Percentiles rank a stretch among this genome's conserved stretches.
These are phyloP conservation scores for Fusarium praegraminearum DNA, from an alignment of 2,329 filamentous ascomycete species.

Conservation along the genomic window DNA sequence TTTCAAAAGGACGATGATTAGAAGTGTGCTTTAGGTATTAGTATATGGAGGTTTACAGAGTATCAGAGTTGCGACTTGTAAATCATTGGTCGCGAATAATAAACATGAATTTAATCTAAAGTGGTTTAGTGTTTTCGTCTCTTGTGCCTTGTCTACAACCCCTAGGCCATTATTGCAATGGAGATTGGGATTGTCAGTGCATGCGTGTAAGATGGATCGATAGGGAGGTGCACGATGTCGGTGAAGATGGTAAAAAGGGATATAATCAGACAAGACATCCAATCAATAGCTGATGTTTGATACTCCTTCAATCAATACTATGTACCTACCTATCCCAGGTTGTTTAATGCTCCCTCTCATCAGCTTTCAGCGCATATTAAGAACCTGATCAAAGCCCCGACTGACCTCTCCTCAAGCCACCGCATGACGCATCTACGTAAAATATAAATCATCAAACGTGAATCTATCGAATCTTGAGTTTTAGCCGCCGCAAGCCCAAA, in stretches of 20 bases:
- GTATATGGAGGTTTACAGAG: neutral
- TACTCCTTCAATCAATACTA: neutral
- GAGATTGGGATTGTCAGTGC: neutral
- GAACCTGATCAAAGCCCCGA: neutral
- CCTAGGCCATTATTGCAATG: neutral
- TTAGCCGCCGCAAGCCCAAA: neutral
- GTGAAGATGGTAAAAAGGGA: neutral
- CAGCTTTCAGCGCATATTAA: no score
- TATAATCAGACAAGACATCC: neutral
- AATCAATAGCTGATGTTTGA: neutral
- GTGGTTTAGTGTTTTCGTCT: neutral
- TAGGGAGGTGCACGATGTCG: neutral
- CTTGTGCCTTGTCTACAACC: neutral
- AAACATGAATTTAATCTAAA: neutral
- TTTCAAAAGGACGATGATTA: conserved; percentile 61
- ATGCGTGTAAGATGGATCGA: neutral
- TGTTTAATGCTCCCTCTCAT: neutral
- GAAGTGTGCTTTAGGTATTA: neutral
- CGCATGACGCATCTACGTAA: conserved; percentile 1
- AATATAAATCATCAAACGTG: neutral
- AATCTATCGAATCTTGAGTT: conserved; percentile 19
- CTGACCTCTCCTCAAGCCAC: neutral
- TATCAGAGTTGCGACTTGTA: neutral
- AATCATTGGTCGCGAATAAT: neutral
- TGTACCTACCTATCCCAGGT: neutral